A percentile compares a stretch with the other conserved stretches of the same genome.
These are phyloP conservation scores for Diaporthe humulicola DNA, from an alignment of 2,329 filamentous ascomycete genomes.

Conservation along the genomic window DNA sequence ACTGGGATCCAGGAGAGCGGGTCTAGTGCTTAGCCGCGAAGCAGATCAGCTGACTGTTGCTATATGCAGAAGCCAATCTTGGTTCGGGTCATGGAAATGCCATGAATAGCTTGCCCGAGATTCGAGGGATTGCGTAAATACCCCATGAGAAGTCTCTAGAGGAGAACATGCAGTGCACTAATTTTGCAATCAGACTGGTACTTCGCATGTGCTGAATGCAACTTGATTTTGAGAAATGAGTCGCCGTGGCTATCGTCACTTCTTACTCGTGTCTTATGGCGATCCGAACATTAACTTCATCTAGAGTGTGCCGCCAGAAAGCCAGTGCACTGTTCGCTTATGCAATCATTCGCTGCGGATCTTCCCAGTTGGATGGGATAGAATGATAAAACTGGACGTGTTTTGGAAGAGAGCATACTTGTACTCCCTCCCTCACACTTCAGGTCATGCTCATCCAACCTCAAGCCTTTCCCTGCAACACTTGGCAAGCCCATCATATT, in stretches of 20 bases:
- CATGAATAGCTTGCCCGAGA: not conserved
- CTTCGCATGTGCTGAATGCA: not conserved
- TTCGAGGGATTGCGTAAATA: not conserved
- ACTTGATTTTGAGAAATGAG: not conserved
- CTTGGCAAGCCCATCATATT: not conserved
- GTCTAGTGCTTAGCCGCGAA: not conserved
- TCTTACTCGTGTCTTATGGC: not conserved
- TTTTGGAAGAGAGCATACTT: not conserved
- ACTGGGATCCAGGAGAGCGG: not conserved
- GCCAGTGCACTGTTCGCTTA: not conserved
- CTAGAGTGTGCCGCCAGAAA: not conserved
- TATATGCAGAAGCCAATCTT: not conserved
- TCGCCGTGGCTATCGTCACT: not conserved
- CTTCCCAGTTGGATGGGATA: not conserved
- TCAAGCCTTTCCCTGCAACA: not conserved
- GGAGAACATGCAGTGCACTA: not conserved
- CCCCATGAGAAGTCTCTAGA: not conserved
- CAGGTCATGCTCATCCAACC: not conserved
- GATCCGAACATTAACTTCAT: not conserved
- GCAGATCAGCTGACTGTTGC: not conserved
- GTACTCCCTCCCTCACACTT: not conserved
- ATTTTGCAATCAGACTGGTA: not conserved
- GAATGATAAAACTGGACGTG: constrained; percentile 14
- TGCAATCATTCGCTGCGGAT: not conserved
- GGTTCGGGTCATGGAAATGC: not conserved